Percentiles rank a stretch among this genome's conserved stretches.
Conservation (phyloP, 495 filamentous ascomycete species). For the Penicillium canescens region DNA sequence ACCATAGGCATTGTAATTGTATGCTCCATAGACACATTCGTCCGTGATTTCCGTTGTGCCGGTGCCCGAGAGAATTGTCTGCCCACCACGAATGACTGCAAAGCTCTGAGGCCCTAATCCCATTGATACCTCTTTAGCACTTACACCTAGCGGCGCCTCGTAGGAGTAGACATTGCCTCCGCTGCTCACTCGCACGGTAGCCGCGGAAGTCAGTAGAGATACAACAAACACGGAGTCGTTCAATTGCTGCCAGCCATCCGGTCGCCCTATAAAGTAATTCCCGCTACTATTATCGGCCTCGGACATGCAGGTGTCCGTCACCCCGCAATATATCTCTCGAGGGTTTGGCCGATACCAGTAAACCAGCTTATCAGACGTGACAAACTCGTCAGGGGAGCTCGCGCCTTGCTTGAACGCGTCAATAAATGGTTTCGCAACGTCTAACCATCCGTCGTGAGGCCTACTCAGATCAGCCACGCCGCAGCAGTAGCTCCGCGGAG, state of each 20-base stretch:
- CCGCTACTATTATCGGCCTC: no score
- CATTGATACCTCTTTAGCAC: slow-evolving; percentile 48
- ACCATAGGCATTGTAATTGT: slow-evolving; percentile 58
- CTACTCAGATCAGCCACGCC: neutral
- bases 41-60: slow-evolving; percentile 43
- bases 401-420: no score
- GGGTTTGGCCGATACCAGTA: no score
- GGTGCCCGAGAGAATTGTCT: slow-evolving; percentile 45
- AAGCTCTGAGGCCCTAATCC: slow-evolving; percentile 51
- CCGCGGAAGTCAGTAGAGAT: slow-evolving; percentile 45
- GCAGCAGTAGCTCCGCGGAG: neutral
- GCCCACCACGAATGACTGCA: slow-evolving; percentile 40
- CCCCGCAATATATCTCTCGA: no score
- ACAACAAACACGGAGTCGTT: slow-evolving; percentile 55
- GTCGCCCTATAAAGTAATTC: slow-evolving; percentile 56
- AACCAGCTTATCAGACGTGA: no score
- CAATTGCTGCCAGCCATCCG: slow-evolving; percentile 30
- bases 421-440: slow-evolving; percentile 50
- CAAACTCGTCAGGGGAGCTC: no score
- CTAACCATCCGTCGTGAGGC: slow-evolving; percentile 39
- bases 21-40: slow-evolving; percentile 46
- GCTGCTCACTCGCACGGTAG: slow-evolving; percentile 46
- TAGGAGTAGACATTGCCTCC: slow-evolving; percentile 32
- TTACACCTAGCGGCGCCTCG: slow-evolving; percentile 48
- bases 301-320: no score